Base-by-base conservation (phyloP, 1,139 yeast species). In the Pichia sorboxylosa region DNA sequence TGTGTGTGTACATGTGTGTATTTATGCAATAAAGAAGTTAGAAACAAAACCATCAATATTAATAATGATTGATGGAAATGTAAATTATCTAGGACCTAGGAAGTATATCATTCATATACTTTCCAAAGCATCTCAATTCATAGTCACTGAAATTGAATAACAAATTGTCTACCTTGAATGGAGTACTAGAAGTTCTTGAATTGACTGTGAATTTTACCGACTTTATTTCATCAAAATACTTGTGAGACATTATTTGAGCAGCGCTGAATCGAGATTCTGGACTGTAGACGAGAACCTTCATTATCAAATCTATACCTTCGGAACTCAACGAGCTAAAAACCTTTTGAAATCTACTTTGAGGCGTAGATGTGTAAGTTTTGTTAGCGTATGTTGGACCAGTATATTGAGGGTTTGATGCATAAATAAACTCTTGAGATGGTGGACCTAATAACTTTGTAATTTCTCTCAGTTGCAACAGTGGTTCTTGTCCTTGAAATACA, bases 401-500 rank as follows among this genome's bases (percentile, higher is more conserved):
- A 53, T 78, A 80, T 40, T 70, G 69, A 16, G 87, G 82, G 49
- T 79, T 79, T 32, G 79, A 73, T 46, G 76, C 75, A 57, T 72
- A 77, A 44, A 80, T 72, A 49, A 79, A 80, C 33, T 75, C 67
- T 46, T 77, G 78, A 37, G 59, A 65, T 14, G 90, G 90, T 8
- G 78, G 76, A 1, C 93, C 93, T 47, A 80, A 60, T 37, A 80
- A 57, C 52, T 80, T 80, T 2, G 84, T 72, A 42, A 80, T 80
- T 53, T 80, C 93, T 49, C 81, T 69, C 44, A 80, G 62, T 54
- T 80, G 93, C 33, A 76, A 57, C 49, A 76, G 68, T 11, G 87
- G 83, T 33, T 77, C 75, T 46, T 72, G 77, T 33, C 92, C 92
- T 58, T 79, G 90, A 58, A 81, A 81, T 16, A 81, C 76, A 4